Percentiles rank a stretch among this genome's conserved stretches.
These are phyloP conservation scores for Naumovozyma dairenensis DNA, from an alignment of 805 yeast species.

Conservation along the genomic window DNA sequence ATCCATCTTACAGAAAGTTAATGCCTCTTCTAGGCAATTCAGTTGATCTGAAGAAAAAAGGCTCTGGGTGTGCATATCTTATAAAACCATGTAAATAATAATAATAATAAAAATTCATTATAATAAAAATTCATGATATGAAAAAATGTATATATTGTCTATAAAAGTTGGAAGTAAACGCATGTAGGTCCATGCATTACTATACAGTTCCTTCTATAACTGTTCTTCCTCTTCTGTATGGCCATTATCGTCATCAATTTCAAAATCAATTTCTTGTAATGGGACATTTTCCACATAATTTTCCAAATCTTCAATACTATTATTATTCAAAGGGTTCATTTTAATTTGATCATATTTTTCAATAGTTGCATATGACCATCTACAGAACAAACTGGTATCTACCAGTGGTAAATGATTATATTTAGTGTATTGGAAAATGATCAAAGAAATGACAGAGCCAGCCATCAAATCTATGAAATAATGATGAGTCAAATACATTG, in stretches of 20 bases:
- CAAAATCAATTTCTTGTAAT: slow-evolving; percentile 12
- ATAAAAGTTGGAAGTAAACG: too few species aligned
- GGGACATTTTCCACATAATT: slow-evolving; percentile 27
- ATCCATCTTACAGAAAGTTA: slow-evolving; percentile 16
- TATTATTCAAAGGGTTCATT: slow-evolving; percentile 29
- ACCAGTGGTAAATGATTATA: slow-evolving; percentile 56
- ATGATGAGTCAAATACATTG: slow-evolving; percentile 95
- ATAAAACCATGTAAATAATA: neutral
- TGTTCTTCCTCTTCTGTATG: neutral
- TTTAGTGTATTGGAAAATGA: slow-evolving; percentile 62
- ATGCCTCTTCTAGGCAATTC: too few species aligned
- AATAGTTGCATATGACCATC: slow-evolving; percentile 52
- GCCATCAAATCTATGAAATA: slow-evolving; percentile 87
- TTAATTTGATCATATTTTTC: slow-evolving; percentile 26
- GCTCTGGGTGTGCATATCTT: neutral
- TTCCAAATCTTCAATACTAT: slow-evolving; percentile 26
- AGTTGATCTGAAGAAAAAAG: too few species aligned
- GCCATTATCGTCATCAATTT: neutral
- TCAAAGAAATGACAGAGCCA: slow-evolving; percentile 70
- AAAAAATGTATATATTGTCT: too few species aligned
- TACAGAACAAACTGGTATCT: slow-evolving; percentile 43
- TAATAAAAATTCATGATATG: neutral
- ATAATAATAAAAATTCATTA: neutral
- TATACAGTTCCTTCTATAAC: neutral
- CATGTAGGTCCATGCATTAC: too few species aligned